Evolutionary conservation across 1,139 yeast genomes (phyloP), one percentile per base, ranked within the genome.

Genomic region (Blastobotrys elegans): DNA sequence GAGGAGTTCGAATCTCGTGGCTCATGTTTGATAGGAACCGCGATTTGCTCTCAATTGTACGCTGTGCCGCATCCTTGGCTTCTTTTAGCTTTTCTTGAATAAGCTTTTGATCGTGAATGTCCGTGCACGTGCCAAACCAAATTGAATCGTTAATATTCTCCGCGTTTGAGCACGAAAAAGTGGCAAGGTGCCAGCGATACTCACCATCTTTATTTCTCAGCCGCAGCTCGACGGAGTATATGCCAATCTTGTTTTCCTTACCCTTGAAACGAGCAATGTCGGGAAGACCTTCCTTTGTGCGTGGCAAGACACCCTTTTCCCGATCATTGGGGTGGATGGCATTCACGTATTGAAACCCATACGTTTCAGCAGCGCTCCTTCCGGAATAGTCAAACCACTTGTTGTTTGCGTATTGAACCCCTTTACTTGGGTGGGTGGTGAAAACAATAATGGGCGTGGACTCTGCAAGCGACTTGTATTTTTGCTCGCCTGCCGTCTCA

Each of bases 21-120:
- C 96, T 87, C 50, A 88, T 88, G 64, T 88, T 89, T 8, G 96
- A 95, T 61, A 88, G 83, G 63, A 88, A 88, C 8, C 87, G 89
- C 0, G 96, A 84, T 61, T 88, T 88, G 14, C 95, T 92, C 61
- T 88, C 96, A 67, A 86, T 87, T 1, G 96, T 95, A 36, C 86
- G 77, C 67, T 88, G 96, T 0, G 96, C 96, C 61, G 86, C 88
- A 41, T 86, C 80, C 59, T 88, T 88, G 11, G 94, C 90, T 4
- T 86, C 88, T 63, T 88, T 95, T 47, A 89, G 70, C 63, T 88
- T 66, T 49, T 65, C 64, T 84, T 84, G 64, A 75, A 72, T 65
- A 37, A 59, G 50, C 51, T 63, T 62, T 47, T 63, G 67, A 46
- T 62, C 66, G 37, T 64, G 59, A 33, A 64, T 64, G 48, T 64